These are phyloP conservation scores for Gnetum montanum DNA, from an alignment of 75 land plant genomes.

Conservation along the genomic window DNA sequence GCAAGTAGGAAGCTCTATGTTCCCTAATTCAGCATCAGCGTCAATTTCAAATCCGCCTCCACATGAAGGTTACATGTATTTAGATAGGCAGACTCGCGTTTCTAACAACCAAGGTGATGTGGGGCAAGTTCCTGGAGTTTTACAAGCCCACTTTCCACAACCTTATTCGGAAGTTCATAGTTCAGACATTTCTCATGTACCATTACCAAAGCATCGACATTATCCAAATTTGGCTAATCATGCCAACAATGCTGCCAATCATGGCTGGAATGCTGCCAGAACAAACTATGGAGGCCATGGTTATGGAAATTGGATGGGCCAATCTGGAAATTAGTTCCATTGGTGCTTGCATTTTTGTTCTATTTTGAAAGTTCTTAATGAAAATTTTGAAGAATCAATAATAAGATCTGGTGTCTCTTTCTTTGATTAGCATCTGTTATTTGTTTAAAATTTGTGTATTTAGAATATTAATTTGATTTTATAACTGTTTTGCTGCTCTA, in stretches of 20 bases:
- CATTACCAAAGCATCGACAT: conserved; percentile 3
- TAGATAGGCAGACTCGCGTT: conserved; percentile 1
- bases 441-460: too few relatives aligned
- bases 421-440: too few relatives aligned
- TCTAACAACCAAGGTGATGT: conserved; percentile 9
- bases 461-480: too few relatives aligned
- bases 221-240: neutral
- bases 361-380: too few relatives aligned
- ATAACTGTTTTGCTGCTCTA: too few relatives aligned
- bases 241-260: neutral
- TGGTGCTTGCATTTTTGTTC: too few relatives aligned
- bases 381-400: too few relatives aligned
- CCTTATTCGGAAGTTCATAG: too few relatives aligned
- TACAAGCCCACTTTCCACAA: neutral
- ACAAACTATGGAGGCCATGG: conserved; percentile 6
- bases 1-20: conserved; percentile 12
- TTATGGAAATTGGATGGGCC: conserved; percentile 1
- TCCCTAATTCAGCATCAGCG: conserved; percentile 4
- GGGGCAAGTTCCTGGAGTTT: neutral
- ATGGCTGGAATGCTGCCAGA: neutral
- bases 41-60: conserved; percentile 2
- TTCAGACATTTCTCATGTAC: too few relatives aligned
- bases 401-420: too few relatives aligned
- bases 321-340: too few relatives aligned
- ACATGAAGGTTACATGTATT: conserved; percentile 12